Evolutionary conservation across 345 rosid genomes (phyloP), one percentile per base, ranked within the genome.

Genomic region (Sonneratia caseolaris): DNA sequence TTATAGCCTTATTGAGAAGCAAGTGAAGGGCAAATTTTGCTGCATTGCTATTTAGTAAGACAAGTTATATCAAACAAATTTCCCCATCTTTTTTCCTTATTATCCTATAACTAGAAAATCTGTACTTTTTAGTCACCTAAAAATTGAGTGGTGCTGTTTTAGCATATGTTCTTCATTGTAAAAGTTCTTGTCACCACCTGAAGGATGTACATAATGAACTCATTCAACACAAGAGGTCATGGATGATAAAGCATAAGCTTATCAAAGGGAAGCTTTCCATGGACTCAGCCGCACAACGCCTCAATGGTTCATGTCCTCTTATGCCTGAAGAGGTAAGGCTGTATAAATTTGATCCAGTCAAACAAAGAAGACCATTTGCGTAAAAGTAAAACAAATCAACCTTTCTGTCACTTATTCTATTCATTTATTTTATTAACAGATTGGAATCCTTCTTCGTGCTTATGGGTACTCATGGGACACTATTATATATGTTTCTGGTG

Each of bases 161-260:
- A n/a, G 15, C 56, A 43, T 22, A 68, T 68, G 11, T 68, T 40
- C 27, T 68, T 18, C 19, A 13, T 68, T 19, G 2, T 68, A 40
- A 24, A 27, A 68, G 35, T 38, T 68, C 36, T 68, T 47, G 32
- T 9, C 53, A 19, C 49, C 56, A 48, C 72, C 43, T 73, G 59
- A 82, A 94, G 97, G 98, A 94, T 89, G 99, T 94, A 73, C 99
- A 94, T 83, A 82, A 84, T 3, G 99, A 94, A 79, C 84, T 94
- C 68, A 94, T 94, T 86, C 99, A 90, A 79, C 99, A 94, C 78
- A 94, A 88, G 80, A 79, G 99, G 79, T 84, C 93, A 36, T 87
- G 96, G 99, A 87, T 91, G 96, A 82, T 81, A 70, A 94, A 90
- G 84, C 99, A 86, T 11, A 82, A 92, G 77, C 81, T 94, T 70